phyloP scores from a whole-genome alignment of 1,139 yeast genomes.

The Scheffersomyces parashehatae region DNA sequence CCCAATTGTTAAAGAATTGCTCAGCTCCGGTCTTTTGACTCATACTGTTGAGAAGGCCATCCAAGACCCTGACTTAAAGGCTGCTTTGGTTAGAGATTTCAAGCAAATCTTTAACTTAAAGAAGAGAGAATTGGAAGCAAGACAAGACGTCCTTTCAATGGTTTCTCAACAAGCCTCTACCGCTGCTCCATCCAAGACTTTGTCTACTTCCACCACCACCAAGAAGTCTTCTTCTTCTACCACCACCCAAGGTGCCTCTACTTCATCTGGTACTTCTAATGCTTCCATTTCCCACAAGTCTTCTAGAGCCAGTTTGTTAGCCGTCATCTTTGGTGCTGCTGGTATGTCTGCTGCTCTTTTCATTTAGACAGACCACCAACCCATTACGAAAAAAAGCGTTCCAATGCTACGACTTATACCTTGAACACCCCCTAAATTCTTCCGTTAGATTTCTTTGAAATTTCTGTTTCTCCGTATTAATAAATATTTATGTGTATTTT shows the following conservation, averaged over 20 bases:
- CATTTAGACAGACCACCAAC: slow-evolving; percentile 1
- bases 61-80: slow-evolving; percentile 23
- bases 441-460: no score
- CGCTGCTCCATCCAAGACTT: slow-evolving; percentile 5
- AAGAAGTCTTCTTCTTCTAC: slow-evolving; percentile 7
- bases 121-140: slow-evolving; percentile 5
- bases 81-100: slow-evolving; percentile 24
- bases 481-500: no score
- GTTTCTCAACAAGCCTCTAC: slow-evolving; percentile 2
- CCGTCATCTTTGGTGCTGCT: slow-evolving; percentile 1
- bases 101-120: neutral
- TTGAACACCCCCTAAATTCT: no score
- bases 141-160: neutral
- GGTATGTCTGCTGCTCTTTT: neutral
- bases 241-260: neutral
- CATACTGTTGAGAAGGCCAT: slow-evolving; percentile 27
- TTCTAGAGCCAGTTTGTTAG: neutral
- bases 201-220: slow-evolving; percentile 8
- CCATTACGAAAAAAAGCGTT: no score
- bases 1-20: slow-evolving; percentile 24
- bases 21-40: slow-evolving; percentile 27
- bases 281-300: neutral
- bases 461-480: no score
- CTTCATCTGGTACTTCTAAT: no score
- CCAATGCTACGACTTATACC: no score